Base-by-base conservation (phyloP, 169 alveolate genomes). In the Plasmodium vivax region DNA sequence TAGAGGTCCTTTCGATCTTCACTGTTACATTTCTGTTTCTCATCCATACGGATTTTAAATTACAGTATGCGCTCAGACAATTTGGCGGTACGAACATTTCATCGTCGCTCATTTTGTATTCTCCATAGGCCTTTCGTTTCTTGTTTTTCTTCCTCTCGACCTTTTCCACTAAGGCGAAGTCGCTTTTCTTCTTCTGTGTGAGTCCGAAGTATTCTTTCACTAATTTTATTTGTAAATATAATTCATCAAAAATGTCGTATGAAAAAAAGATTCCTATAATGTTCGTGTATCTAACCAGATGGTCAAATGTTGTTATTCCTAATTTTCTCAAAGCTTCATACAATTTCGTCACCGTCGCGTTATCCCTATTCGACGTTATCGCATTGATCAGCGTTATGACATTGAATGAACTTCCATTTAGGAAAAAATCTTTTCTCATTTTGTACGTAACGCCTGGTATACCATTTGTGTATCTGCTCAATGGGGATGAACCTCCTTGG, bases 201-300 rank as follows among this genome's bases (percentile, higher is more conserved):
- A 84, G 93, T 1, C 75, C 83, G 1, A 81, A 90, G 81, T 62
- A 90, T 81, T 90, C 94, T 10, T 82, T 79, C 23, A 90, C 68
- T 71, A 90, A 32, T 62, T 90, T 90, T 43, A 90, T 90, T 82
- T 90, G 94, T 82, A 90, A 81, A 71, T 90, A 90, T 72, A 90
- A 81, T 80, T 90, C 94, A 90, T 90, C 94, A 79, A 90, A 90
- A 81, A 90, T 90, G 47, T 90, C 94, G 51, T 90, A 90, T 12
- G 94, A 56, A 27, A 90, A 90, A 81, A 90, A 90, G 7, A 90
- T 80, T 41, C 92, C 94, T 90, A 90, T 71, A 90, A 90, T 90
- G 43, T 90, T 90, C 1, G 94, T 90, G 56, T 90, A 90, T 81
- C 94, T 19, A 71, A 90, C 79, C 36, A 90, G 45, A 27, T 90